A percentile compares a stretch with the other conserved stretches of the same genome.
phyloP scores from a whole-genome alignment of 257 asterid genomes.

The Knoxia roxburghii region DNA sequence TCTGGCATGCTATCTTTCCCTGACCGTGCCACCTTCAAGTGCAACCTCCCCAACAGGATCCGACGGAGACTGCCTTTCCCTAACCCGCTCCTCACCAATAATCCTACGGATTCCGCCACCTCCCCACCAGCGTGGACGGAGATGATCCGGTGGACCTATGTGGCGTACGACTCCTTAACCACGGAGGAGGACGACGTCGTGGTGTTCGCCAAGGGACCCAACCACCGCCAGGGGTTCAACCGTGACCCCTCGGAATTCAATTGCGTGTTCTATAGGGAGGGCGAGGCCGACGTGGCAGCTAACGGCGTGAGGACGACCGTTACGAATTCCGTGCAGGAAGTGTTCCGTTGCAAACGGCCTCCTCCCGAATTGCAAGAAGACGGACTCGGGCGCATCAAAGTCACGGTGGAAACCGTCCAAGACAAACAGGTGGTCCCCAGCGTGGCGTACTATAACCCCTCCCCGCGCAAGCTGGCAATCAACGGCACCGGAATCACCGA shows the following conservation, averaged over 20 bases:
- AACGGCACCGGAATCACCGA: neutral
- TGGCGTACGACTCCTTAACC: constrained; percentile 66
- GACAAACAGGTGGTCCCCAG: constrained; percentile 57
- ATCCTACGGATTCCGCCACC: constrained; percentile 1
- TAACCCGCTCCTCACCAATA: constrained; percentile 42
- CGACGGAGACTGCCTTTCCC: constrained; percentile 47
- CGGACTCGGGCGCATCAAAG: constrained; percentile 28
- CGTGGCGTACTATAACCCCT: constrained; percentile 48
- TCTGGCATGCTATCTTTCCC: constrained; percentile 48
- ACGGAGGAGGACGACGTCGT: constrained; percentile 61
- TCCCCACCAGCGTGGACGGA: constrained; percentile 17
- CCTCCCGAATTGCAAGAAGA: constrained; percentile 11
- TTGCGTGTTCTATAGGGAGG: constrained; percentile 45
- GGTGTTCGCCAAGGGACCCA: constrained; percentile 66
- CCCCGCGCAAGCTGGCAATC: constrained; percentile 40
- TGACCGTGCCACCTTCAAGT: constrained; percentile 47
- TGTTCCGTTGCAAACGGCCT: constrained; percentile 62
- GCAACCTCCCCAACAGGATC: constrained; percentile 35
- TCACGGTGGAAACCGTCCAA: constrained; percentile 44
- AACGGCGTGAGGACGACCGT: constrained; percentile 56
- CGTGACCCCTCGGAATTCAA: constrained; percentile 48
- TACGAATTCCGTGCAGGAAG: constrained; percentile 70
- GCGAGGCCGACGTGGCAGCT: constrained; percentile 28
- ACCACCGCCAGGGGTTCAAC: constrained; percentile 49
- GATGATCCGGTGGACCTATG: constrained; percentile 37